Percentiles rank a stretch among this genome's conserved stretches.
Evolutionary conservation across 331 rosid genomes (phyloP).

Genomic region (Pyrus hybrid): DNA sequence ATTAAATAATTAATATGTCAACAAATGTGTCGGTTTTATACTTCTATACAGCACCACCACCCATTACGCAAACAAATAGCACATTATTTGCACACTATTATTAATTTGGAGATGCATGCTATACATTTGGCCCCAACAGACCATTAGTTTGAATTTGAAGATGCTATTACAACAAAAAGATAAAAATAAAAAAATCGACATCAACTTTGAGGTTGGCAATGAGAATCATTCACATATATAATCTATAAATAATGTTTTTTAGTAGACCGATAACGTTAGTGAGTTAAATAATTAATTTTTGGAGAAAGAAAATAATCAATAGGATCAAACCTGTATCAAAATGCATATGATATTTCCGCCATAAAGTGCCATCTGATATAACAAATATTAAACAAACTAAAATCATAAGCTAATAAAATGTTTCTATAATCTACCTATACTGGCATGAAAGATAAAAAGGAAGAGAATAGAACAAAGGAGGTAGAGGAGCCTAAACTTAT

Average conservation of each 20-base stretch:
- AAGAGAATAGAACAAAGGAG: neutral
- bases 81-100: neutral
- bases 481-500: neutral
- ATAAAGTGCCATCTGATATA: neutral
- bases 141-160: neutral
- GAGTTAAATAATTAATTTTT: neutral
- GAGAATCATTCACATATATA: neutral
- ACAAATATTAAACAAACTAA: neutral
- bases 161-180: neutral
- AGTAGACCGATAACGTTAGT: too few relatives aligned
- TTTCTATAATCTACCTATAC: neutral
- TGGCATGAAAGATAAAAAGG: neutral
- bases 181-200: too few relatives aligned
- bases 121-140: neutral
- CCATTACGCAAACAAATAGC: neutral
- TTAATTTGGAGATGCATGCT: neutral
- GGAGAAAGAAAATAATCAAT: rapidly evolving
- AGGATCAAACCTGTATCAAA: rapidly evolving
- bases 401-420: neutral
- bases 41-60: too few relatives aligned
- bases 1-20: neutral
- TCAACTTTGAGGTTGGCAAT: neutral
- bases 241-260: too few relatives aligned
- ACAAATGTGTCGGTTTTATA: neutral
- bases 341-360: too few relatives aligned